Percentiles rank a stretch among this genome's conserved stretches.
Evolutionary conservation across 371 early-diverging fungal species (phyloP).

Genomic region (Mortierella sp.): DNA sequence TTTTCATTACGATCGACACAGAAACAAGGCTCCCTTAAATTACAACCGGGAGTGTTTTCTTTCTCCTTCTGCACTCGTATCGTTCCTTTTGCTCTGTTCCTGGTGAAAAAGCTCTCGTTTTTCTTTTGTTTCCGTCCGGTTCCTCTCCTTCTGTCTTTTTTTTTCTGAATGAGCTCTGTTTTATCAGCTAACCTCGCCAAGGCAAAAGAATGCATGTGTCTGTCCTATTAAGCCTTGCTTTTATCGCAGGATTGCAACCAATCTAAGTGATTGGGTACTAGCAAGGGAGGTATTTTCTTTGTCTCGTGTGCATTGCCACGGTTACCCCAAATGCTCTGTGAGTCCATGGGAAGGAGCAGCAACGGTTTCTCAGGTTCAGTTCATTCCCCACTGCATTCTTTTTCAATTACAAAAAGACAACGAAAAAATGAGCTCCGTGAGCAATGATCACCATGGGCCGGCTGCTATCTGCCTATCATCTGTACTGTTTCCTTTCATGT

Average conservation of each 20-base stretch:
- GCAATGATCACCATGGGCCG: background rate
- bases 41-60: no score
- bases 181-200: no score
- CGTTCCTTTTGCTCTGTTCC: no score
- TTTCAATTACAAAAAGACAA: background rate
- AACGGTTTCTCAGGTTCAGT: background rate
- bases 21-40: no score
- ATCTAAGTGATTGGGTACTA: background rate
- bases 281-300: background rate
- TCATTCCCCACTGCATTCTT: background rate
- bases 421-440: constrained; percentile 6
- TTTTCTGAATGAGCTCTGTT: no score
- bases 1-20: background rate
- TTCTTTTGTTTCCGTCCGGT: no score
- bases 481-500: background rate
- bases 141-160: no score
- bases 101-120: no score
- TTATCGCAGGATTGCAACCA: background rate
- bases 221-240: background rate
- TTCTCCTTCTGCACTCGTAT: no score
- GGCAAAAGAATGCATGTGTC: background rate
- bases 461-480: background rate
- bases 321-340: background rate
- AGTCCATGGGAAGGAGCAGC: no score
- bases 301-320: background rate